Conservation (phyloP, 1,284 basidiomycete genomes). For the Amylostereum areolatum region DNA sequence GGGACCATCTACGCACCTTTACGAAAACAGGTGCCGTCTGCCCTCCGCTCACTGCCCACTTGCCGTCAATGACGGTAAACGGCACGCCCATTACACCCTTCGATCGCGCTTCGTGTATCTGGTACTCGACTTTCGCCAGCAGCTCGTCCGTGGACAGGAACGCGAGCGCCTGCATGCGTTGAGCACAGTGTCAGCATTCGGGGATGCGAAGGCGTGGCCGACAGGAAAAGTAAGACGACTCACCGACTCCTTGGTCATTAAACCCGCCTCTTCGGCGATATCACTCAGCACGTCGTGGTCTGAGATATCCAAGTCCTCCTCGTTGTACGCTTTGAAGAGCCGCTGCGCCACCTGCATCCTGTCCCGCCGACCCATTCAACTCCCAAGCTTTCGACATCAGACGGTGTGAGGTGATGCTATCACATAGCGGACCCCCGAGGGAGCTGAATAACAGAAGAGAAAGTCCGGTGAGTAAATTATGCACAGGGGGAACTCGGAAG, state of each 20-base stretch:
- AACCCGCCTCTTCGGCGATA: constrained; percentile 48
- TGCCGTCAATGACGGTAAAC: constrained; percentile 72
- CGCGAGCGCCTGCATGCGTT: constrained; percentile 26
- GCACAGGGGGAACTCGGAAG: no score
- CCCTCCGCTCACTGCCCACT: constrained; percentile 73
- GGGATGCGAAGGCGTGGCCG: neutral
- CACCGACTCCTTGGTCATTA: constrained; percentile 64
- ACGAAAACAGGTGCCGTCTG: constrained; percentile 68
- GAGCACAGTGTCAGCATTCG: no score
- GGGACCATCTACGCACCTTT: constrained; percentile 41
- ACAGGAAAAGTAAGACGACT: constrained; percentile 7
- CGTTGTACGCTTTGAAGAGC: constrained; percentile 64
- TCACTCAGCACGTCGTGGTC: constrained; percentile 55
- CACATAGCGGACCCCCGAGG: constrained; percentile 55
- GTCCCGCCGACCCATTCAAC: constrained; percentile 58
- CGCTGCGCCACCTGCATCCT: constrained; percentile 49
- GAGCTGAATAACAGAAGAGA: constrained; percentile 26
- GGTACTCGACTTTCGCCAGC: constrained; percentile 60
- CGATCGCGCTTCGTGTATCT: constrained; percentile 59
- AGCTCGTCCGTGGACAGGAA: constrained; percentile 69
- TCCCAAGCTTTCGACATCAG: constrained; percentile 67
- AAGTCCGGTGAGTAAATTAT: no score
- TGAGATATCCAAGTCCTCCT: constrained; percentile 60
- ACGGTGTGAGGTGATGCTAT: constrained; percentile 67
- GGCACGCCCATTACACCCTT: constrained; percentile 78